Evolutionary conservation across 2,329 filamentous ascomycete genomes (phyloP).

Genomic region (Verticillium dahliae): DNA sequence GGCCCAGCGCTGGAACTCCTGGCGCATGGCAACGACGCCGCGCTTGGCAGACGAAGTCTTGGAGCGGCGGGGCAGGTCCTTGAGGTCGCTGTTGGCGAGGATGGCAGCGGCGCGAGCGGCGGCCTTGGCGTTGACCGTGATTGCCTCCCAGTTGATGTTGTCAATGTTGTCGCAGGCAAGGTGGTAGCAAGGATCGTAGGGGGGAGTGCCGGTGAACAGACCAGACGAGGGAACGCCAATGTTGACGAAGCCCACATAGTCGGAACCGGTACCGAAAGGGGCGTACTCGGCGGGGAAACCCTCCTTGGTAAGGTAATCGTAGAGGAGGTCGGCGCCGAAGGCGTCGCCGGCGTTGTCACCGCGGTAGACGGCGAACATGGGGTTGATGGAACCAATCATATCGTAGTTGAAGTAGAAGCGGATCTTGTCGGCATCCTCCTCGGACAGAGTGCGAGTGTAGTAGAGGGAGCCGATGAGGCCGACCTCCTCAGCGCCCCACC

Average conservation of each 20-base stretch:
- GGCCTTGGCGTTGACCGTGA: conserved; percentile 30
- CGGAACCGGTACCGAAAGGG: conserved; percentile 28
- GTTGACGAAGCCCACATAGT: conserved; percentile 33
- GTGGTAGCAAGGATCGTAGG: conserved; percentile 31
- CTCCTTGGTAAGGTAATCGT: conserved; percentile 26
- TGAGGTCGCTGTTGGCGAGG: conserved; percentile 25
- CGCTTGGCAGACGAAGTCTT: conserved; percentile 16
- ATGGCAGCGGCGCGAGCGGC: conserved; percentile 43
- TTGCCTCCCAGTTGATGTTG: conserved; percentile 34
- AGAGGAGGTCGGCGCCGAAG: conserved; percentile 24
- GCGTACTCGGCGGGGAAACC: conserved; percentile 24
- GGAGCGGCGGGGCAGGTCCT: conserved; percentile 24
- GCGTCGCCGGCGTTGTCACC: conserved; percentile 28
- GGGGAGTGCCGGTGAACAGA: conserved; percentile 30
- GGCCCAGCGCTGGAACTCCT: conserved; percentile 13
- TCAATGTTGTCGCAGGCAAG: conserved; percentile 29
- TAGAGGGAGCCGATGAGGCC: conserved; percentile 36
- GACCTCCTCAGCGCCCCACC: conserved; percentile 36
- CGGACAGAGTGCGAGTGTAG: conserved; percentile 28
- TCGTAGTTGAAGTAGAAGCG: conserved; percentile 65
- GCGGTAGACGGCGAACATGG: conserved; percentile 32
- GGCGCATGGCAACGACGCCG: conserved; percentile 9
- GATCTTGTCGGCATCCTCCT: conserved; percentile 44
- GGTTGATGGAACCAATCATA: conserved; percentile 53
- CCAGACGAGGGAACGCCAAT: conserved; percentile 32